A percentile compares a stretch with the other conserved stretches of the same genome.
Conservation (phyloP, 2,329 filamentous ascomycete genomes). For the Pseudocercospora ulei region DNA sequence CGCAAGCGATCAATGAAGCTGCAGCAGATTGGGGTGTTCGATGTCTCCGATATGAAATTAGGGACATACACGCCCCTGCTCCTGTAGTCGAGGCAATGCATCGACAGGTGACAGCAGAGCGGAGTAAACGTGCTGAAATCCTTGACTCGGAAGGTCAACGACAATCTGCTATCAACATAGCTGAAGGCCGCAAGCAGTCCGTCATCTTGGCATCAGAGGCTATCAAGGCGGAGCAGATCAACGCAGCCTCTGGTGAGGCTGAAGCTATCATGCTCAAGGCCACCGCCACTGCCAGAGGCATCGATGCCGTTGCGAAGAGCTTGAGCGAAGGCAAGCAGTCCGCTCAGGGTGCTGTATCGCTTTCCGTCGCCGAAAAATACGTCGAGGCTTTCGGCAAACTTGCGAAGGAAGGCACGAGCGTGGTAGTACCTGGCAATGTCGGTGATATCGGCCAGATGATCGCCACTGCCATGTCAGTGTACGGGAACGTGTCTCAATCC, state of each 20-base stretch:
- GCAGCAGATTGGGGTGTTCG: constrained; percentile 94
- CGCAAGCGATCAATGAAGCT: constrained; percentile 96
- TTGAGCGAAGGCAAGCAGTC: constrained; percentile 56
- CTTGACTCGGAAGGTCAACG: constrained; percentile 93
- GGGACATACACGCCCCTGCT: constrained; percentile 91
- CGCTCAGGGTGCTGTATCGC: constrained; percentile 73
- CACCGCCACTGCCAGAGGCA: constrained; percentile 72
- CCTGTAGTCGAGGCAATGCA: constrained; percentile 97
- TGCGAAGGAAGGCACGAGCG: constrained; percentile 87
- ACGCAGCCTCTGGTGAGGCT: constrained; percentile 81
- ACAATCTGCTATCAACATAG: constrained; percentile 97
- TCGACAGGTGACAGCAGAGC: constrained; percentile 91
- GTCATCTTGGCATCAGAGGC: constrained; percentile 95
- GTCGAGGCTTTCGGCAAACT: constrained; percentile 88
- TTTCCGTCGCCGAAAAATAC: constrained; percentile 93
- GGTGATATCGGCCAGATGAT: constrained; percentile 97
- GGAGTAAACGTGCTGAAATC: constrained; percentile 95
- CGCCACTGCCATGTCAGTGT: constrained; percentile 87
- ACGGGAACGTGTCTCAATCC: constrained; percentile 78
- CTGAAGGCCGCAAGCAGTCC: constrained; percentile 92
- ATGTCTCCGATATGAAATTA: constrained; percentile 93
- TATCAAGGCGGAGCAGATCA: constrained; percentile 80
- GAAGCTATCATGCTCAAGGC: constrained; percentile 86
- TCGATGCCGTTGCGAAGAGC: constrained; percentile 66
- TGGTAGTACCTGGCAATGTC: constrained; percentile 93